Base-by-base conservation (phyloP, 225 moss, liverwort and hornwort species). In the Marchantia polymorpha region DNA sequence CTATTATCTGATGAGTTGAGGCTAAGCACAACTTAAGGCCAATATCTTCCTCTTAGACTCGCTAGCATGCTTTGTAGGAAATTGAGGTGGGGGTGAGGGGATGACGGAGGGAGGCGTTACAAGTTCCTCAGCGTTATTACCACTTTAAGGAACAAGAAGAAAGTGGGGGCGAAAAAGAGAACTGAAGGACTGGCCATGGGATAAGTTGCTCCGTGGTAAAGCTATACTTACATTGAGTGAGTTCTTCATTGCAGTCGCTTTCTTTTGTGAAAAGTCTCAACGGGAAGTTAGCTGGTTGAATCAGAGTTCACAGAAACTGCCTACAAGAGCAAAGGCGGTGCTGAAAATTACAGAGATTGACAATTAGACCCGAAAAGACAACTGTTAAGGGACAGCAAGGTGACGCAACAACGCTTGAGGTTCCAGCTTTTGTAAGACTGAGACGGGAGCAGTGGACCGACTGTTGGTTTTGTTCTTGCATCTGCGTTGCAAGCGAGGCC, bases 101-200 rank as follows among this genome's bases (percentile, higher is more conserved):
- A 56, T 13, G 19, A 56, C 4, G 0, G 64, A 64, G 26, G 9
- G 64, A 64, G 25, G 64, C 64, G 64, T 64, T 64, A 64, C 64
- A 64, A 64, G 23, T 23, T 64, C 27, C 26, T 23, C 26, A 10
- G 7, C 64, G 23, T 23, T 10, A 27, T 64, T 64, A 64, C 25
- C n/a, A 23, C 64, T 64, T 64, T 64, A 64, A 64, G 64, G 64
- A 64, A 25, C 64, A 64, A 10, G 64, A 23, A 64, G 26, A 23
- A 64, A 58, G 20, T 15, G 58, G 17, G 64, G 26, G 3, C 7
- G 64, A 27, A 64, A 64, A 64, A 23, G 64, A 27, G 64, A 64
- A 64, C 9, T 27, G 22, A 64, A 64, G 64, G 64, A 64, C 64
- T 64, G 64, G 64, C 64, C 64, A 64, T 64, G 64, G n/a, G 64